phyloP scores from a whole-genome alignment of 495 filamentous ascomycete species.

The Penicillium ucsense region DNA sequence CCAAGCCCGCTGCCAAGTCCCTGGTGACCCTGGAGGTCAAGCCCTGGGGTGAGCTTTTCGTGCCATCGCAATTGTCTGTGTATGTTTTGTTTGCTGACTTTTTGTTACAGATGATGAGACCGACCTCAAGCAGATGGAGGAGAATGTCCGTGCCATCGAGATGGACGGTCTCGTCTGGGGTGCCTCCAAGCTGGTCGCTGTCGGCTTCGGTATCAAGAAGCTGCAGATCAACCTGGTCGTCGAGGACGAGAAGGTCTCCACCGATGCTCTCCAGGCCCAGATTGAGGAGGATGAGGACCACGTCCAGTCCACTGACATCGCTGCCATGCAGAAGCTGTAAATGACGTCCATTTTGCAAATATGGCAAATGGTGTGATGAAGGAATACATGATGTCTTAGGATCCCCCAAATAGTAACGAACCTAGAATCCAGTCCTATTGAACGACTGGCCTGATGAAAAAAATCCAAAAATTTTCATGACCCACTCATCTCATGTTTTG shows the following conservation, averaged over 20 bases:
- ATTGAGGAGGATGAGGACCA: slow-evolving; percentile 91
- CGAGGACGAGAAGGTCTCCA: slow-evolving; percentile 92
- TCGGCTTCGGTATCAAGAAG: slow-evolving; percentile 99
- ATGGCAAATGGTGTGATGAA: slow-evolving; percentile 29
- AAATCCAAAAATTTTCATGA: slow-evolving; percentile 23
- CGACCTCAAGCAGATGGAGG: slow-evolving; percentile 73
- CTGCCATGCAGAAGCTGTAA: slow-evolving; percentile 90
- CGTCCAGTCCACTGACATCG: slow-evolving; percentile 90
- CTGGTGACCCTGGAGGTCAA: slow-evolving; percentile 94
- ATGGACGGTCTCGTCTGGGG: slow-evolving; percentile 96
- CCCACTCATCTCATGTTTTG: not conserved
- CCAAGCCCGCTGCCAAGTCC: slow-evolving; percentile 88
- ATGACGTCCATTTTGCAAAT: slow-evolving; percentile 30
- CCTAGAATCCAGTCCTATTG: slow-evolving; percentile 14
- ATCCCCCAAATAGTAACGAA: slow-evolving; percentile 19
- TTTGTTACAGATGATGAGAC: slow-evolving; percentile 73
- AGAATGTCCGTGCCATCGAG: slow-evolving; percentile 74
- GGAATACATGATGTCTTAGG: slow-evolving; percentile 30
- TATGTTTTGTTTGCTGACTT: slow-evolving; percentile 17
- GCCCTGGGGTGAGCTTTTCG: slow-evolving; percentile 76
- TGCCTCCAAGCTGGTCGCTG: slow-evolving; percentile 76
- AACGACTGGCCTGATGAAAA: slow-evolving; percentile 21
- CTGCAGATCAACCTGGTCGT: slow-evolving; percentile 96
- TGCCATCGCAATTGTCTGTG: not conserved
- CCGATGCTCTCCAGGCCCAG: slow-evolving; percentile 75